phyloP scores from a whole-genome alignment of 257 asterid species.

The Jaltomata sinuosa region DNA sequence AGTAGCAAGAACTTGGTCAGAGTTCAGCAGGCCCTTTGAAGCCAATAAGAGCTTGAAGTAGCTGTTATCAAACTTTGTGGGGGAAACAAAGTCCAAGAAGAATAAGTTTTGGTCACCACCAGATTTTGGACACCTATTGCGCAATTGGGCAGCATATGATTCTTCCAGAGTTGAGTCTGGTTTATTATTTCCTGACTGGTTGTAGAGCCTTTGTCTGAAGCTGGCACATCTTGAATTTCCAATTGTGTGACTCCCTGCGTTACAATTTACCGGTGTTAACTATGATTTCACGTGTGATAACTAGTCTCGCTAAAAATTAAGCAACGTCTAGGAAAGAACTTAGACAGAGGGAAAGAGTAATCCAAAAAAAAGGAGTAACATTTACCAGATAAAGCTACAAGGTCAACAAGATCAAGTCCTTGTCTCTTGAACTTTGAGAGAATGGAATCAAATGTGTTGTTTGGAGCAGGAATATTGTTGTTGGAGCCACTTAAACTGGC shows the following conservation, averaged over 20 bases:
- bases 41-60: constrained; percentile 72
- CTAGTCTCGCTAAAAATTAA: background rate
- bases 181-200: constrained; percentile 55
- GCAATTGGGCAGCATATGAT: constrained; percentile 50
- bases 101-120: constrained; percentile 89
- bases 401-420: constrained; percentile 74
- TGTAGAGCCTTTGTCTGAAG: constrained; percentile 89
- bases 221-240: constrained; percentile 71
- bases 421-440: constrained; percentile 66
- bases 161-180: constrained; percentile 57
- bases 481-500: constrained; percentile 88
- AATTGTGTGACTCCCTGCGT: constrained; percentile 84
- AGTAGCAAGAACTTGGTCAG: constrained; percentile 72
- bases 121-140: constrained; percentile 58
- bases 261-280: background rate
- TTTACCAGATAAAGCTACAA: constrained; percentile 80
- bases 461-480: constrained; percentile 88
- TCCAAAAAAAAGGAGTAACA: background rate
- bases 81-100: constrained; percentile 51
- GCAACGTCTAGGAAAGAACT: background rate
- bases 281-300: background rate
- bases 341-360: too few species aligned
- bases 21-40: constrained; percentile 61
- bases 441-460: constrained; percentile 77
- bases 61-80: constrained; percentile 62